A percentile compares a stretch with the other conserved stretches of the same genome.
Evolutionary conservation across 1,284 basidiomycete species (phyloP).

Genomic region (Boletus mariae): DNA sequence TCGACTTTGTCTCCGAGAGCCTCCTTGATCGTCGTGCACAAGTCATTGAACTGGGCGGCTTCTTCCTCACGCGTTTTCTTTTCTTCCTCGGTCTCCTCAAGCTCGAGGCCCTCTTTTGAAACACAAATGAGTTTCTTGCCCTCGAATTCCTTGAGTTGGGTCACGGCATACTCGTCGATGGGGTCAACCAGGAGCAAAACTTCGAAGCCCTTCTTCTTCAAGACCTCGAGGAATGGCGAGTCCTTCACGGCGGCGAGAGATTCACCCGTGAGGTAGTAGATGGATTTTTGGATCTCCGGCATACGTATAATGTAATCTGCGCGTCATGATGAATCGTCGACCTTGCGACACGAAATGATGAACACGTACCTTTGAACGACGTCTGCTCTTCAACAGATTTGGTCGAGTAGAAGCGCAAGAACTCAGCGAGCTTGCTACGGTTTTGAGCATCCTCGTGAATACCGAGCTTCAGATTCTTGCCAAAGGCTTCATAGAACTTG

Average conservation of each 20-base stretch:
- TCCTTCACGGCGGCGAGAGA: slow-evolving; percentile 88
- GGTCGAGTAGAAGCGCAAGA: slow-evolving; percentile 98
- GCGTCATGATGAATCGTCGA: slow-evolving; percentile 5
- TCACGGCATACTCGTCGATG: slow-evolving; percentile 96
- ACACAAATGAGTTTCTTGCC: slow-evolving; percentile 98
- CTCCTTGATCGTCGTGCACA: slow-evolving; percentile 96
- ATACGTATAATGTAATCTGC: slow-evolving; percentile 99
- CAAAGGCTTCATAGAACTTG: slow-evolving; percentile 97
- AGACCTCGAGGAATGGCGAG: slow-evolving; percentile 98
- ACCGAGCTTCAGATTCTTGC: slow-evolving; percentile 98
- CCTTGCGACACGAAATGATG: background rate
- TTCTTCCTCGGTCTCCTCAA: slow-evolving; percentile 98
- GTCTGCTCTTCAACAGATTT: slow-evolving; percentile 91
- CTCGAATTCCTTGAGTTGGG: slow-evolving; percentile 99
- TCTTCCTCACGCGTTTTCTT: slow-evolving; percentile 91
- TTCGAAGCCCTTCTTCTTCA: slow-evolving; percentile 99
- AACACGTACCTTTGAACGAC: slow-evolving; percentile 81
- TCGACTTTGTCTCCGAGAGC: slow-evolving; percentile 99
- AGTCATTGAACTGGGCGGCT: slow-evolving; percentile 79
- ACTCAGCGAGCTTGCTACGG: slow-evolving; percentile 99
- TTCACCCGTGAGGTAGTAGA: slow-evolving; percentile 99
- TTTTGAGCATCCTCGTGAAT: slow-evolving; percentile 99
- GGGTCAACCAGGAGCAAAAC: slow-evolving; percentile 97
- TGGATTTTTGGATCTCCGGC: slow-evolving; percentile 98
- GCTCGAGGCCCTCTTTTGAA: slow-evolving; percentile 98